Percentiles rank a stretch among this genome's conserved stretches.
phyloP scores from a whole-genome alignment of 352 stramenopile species.

The Plasmopara muralis region DNA sequence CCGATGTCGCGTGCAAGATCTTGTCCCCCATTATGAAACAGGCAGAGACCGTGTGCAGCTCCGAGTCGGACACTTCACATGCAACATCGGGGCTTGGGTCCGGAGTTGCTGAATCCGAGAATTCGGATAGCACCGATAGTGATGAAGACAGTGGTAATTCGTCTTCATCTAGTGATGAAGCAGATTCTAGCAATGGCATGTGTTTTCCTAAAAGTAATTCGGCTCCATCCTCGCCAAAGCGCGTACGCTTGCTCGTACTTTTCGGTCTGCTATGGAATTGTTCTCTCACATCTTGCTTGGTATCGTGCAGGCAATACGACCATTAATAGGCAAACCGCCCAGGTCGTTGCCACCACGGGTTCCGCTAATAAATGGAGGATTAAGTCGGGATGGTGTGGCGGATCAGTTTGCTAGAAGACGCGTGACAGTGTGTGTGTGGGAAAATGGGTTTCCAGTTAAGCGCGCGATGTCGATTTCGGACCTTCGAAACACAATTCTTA shows the following conservation, averaged over 20 bases:
- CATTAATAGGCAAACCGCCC: slow-evolving; percentile 14
- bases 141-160: slow-evolving; percentile 72
- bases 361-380: slow-evolving; percentile 10
- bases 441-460: slow-evolving; percentile 58
- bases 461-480: slow-evolving; percentile 76
- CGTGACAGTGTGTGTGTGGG: slow-evolving; percentile 75
- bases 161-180: slow-evolving; percentile 66
- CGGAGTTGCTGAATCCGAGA: slow-evolving; percentile 65
- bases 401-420: slow-evolving; percentile 56
- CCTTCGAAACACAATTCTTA: slow-evolving; percentile 71
- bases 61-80: slow-evolving; percentile 20
- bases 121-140: slow-evolving; percentile 71
- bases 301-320: slow-evolving; percentile 11
- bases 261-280: background rate
- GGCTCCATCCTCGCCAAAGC: slow-evolving; percentile 19
- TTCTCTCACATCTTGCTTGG: slow-evolving; percentile 5
- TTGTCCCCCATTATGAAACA: slow-evolving; percentile 45
- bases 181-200: slow-evolving; percentile 33
- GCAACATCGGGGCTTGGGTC: slow-evolving; percentile 39
- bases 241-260: slow-evolving; percentile 14
- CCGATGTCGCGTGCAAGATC: slow-evolving; percentile 49
- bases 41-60: slow-evolving; percentile 9
- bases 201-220: slow-evolving; percentile 28
- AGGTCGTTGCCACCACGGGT: slow-evolving; percentile 30
- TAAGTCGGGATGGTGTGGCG: slow-evolving; percentile 29